Evolutionary conservation across 176 grass and related monocot genomes (phyloP).

Genomic region (Cocos nucifera): DNA sequence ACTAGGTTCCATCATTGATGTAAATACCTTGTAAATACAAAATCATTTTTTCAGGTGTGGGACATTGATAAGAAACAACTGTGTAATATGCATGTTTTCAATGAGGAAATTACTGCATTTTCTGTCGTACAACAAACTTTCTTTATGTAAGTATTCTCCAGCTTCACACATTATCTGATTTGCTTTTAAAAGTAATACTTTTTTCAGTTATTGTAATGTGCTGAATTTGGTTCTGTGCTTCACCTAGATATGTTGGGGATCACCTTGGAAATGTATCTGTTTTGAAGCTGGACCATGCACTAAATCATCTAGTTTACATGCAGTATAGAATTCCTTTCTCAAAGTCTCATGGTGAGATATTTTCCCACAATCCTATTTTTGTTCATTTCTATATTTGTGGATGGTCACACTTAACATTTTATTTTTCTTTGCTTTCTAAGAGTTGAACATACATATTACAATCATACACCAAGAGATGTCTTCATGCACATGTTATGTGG

Average conservation of each 20-base stretch:
- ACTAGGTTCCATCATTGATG: neutral
- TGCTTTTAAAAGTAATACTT: too few species aligned
- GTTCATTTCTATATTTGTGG: too few species aligned
- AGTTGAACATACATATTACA: too few species aligned
- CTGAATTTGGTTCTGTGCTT: too few species aligned
- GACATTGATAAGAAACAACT: slow-evolving; percentile 58
- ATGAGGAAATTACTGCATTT: slow-evolving; percentile 58
- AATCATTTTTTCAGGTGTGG: slow-evolving; percentile 44
- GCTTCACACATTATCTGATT: neutral
- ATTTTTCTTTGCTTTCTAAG: neutral
- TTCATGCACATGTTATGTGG: too few species aligned
- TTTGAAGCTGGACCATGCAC: slow-evolving; percentile 59
- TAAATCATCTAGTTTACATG: slow-evolving; percentile 48
- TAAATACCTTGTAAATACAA: slow-evolving; percentile 6
- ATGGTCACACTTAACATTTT: neutral
- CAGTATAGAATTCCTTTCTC: slow-evolving; percentile 75
- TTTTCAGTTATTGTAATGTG: too few species aligned
- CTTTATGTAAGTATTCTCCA: slow-evolving; percentile 43
- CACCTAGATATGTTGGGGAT: slow-evolving; percentile 63
- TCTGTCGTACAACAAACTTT: slow-evolving; percentile 49
- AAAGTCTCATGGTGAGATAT: slow-evolving; percentile 63
- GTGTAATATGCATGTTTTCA: slow-evolving; percentile 38
- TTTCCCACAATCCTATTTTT: too few species aligned
- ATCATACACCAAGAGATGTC: too few species aligned
- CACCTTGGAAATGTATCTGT: slow-evolving; percentile 49